phyloP scores from a whole-genome alignment of 225 moss, liverwort and hornwort genomes.

The Lunularia cruciata region DNA sequence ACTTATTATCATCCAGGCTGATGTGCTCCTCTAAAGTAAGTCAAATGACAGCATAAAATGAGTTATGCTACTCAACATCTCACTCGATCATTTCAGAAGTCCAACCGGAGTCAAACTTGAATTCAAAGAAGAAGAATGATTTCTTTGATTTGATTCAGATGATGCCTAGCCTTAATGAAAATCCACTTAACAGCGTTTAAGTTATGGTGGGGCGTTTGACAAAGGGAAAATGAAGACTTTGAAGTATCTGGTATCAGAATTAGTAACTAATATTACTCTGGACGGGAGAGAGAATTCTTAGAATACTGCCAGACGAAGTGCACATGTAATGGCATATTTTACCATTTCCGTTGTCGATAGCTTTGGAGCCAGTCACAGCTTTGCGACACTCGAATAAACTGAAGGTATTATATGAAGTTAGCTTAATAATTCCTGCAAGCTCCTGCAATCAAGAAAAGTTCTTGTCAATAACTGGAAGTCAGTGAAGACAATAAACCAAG shows the following conservation, averaged over 20 bases:
- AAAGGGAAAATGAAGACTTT: too few relatives aligned
- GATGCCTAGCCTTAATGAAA: too few relatives aligned
- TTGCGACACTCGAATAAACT: constrained; percentile 98
- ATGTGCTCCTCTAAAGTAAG: constrained; percentile 76
- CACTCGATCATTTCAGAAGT: too few relatives aligned
- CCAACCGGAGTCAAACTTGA: too few relatives aligned
- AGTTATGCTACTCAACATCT: not conserved
- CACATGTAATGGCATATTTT: not conserved
- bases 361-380: constrained; percentile 81
- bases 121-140: not conserved
- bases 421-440: constrained; percentile 93
- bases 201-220: too few relatives aligned
- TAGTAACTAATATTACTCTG: not conserved
- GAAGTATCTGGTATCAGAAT: not conserved
- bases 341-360: constrained; percentile 80
- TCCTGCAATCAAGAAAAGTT: constrained; percentile 53
- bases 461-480: too few relatives aligned
- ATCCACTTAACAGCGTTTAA: too few relatives aligned
- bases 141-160: too few relatives aligned
- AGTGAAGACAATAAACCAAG: too few relatives aligned
- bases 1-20: constrained; percentile 94
- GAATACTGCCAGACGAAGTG: not conserved
- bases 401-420: constrained; percentile 86
- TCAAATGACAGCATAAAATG: not conserved
- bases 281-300: not conserved